phyloP scores from a whole-genome alignment of 2,329 filamentous ascomycete species.

The Sporothrix inflata region DNA sequence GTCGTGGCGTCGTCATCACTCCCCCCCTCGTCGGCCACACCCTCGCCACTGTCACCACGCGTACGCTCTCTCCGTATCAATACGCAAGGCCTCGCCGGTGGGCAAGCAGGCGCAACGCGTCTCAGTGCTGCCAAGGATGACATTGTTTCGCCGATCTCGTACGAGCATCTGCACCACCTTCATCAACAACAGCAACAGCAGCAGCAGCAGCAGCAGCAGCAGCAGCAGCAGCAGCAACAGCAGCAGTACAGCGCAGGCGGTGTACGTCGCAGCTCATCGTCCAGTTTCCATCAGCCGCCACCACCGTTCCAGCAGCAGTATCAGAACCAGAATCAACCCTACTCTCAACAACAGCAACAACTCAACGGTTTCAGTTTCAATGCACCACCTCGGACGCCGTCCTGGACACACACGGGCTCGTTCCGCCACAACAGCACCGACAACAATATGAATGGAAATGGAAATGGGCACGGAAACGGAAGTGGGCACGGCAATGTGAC shows the following conservation, averaged over 20 bases:
- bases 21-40: not conserved
- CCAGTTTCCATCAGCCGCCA: constrained; percentile 12
- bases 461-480: not conserved
- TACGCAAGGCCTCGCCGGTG: not conserved
- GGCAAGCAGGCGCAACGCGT: not conserved
- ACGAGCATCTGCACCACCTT: constrained; percentile 5
- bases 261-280: constrained; percentile 11
- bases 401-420: not conserved
- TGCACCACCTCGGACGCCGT: not conserved
- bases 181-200: not conserved
- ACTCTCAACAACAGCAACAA: not conserved
- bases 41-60: not conserved
- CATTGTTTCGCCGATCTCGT: constrained; percentile 23
- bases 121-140: constrained; percentile 9
- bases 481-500: not conserved
- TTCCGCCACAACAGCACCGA: not conserved
- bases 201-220: not conserved
- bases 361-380: constrained; percentile 20
- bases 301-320: not conserved
- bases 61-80: constrained; percentile 2
- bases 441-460: not conserved
- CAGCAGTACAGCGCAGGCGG: not conserved
- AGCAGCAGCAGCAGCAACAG: not conserved
- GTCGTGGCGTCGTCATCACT: not conserved
- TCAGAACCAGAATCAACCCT: not conserved